Percentiles rank a stretch among this genome's conserved stretches.
Conservation (phyloP, 768 basidiomycete genomes). For the Boletus tomentosulus region DNA sequence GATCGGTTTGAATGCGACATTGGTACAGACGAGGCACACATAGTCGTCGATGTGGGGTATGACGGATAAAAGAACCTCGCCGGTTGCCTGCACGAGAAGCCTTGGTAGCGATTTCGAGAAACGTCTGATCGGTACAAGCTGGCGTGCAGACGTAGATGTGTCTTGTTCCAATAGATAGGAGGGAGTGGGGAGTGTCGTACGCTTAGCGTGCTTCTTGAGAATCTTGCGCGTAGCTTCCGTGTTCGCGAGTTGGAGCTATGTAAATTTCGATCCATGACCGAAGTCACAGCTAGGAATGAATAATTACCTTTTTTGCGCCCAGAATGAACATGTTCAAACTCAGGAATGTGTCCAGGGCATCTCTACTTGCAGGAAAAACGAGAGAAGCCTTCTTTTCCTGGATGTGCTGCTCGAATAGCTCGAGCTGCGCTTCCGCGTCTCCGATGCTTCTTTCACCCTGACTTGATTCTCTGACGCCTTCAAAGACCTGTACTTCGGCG, state of each 20-base stretch:
- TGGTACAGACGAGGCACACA: slow-evolving; percentile 81
- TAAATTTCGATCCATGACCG: not conserved
- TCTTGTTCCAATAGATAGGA: slow-evolving; percentile 20
- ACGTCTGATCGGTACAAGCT: too few relatives aligned
- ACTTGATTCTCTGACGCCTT: slow-evolving; percentile 53
- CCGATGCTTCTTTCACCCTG: slow-evolving; percentile 67
- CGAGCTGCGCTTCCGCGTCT: slow-evolving; percentile 64
- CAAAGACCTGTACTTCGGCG: slow-evolving; percentile 82
- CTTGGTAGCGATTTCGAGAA: slow-evolving; percentile 49
- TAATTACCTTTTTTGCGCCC: slow-evolving; percentile 70
- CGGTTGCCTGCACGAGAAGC: slow-evolving; percentile 76
- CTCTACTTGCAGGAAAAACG: slow-evolving; percentile 50
- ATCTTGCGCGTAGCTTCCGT: slow-evolving; percentile 89
- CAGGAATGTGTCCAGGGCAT: slow-evolving; percentile 66
- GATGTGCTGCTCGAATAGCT: slow-evolving; percentile 58
- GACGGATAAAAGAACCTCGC: slow-evolving; percentile 75
- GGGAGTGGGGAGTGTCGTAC: slow-evolving; percentile 74
- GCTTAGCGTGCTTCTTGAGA: slow-evolving; percentile 90
- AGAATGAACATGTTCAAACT: slow-evolving; percentile 75
- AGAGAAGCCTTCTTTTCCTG: slow-evolving; percentile 48
- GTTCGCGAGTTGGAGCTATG: slow-evolving; percentile 73
- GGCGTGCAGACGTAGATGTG: too few relatives aligned
- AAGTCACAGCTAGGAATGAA: not conserved
- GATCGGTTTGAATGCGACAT: slow-evolving; percentile 91
- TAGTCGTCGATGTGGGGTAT: slow-evolving; percentile 83